Evolutionary conservation across 768 basidiomycete genomes (phyloP), one percentile per base, ranked within the genome.

Genomic region (Lentinula sp.): DNA sequence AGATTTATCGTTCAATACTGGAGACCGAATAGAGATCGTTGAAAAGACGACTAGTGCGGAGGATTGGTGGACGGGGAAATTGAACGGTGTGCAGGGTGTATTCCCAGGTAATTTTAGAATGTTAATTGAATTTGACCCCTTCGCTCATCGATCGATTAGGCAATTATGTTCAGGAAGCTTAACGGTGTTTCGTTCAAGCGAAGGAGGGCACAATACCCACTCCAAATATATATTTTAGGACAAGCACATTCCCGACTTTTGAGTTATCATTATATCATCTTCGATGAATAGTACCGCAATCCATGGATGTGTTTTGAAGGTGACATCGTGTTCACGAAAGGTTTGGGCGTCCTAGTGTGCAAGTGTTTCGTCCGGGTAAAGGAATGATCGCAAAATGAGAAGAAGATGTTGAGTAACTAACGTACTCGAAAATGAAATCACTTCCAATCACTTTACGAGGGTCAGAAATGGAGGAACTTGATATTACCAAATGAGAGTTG

Each of bases 61-160:
- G 70, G 95, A 98, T 70, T 98, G 95, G 95, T 98, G 96, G 96
- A 97, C 95, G 31, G 95, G 96, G 6, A 81, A 84, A 67, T 57
- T 96, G 65, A 86, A 92, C 65, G 94, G 94, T 6, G 70, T 72
- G 63, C 84, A 92, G 70, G 95, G 95, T 7, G 89, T 95, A 15
- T 98, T 98, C 75, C 96, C 95, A 59, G 92, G 91, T 83, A 75
- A 70, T 71, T 57, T 28, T 59, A 21, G 37, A 34, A 31, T 16
- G 7, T 28, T 18, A 2, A 40, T 43, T 21, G n/a, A 8, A 13
- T 23, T 6, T 48, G n/a, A 10, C 23, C 15, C 3, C 10, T 6
- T 32, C 60, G 48, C 58, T 16, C 34, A 39, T 49, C 3, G 10
- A 4, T 48, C 32, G 23, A 57, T 4, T 62, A 87, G 86, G 86